A percentile compares a stretch with the other conserved stretches of the same genome.
Evolutionary conservation across 1,284 basidiomycete species (phyloP).

Genomic region (Pholiota adiposa): DNA sequence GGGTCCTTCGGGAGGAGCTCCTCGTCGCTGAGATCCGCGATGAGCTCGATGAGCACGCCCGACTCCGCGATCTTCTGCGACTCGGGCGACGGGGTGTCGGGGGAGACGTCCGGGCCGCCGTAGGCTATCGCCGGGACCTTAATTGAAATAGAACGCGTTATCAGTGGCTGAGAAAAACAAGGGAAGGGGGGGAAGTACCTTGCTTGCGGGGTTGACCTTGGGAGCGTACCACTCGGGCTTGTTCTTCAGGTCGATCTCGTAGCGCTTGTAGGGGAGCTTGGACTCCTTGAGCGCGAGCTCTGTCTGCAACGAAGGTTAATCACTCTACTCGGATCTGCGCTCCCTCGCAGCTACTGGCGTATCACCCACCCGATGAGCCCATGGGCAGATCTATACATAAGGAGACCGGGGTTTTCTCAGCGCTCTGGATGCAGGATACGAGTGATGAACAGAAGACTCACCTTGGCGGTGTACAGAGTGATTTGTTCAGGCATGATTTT

Average conservation of each 20-base stretch:
- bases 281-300: constrained; percentile 64
- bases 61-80: constrained; percentile 66
- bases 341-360: not conserved
- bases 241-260: constrained; percentile 59
- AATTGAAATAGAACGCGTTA: not conserved
- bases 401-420: not conserved
- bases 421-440: not conserved
- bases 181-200: constrained; percentile 41
- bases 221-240: constrained; percentile 70
- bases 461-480: constrained; percentile 29
- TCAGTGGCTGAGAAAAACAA: not conserved
- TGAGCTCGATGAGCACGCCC: constrained; percentile 63
- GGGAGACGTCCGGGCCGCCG: constrained; percentile 55
- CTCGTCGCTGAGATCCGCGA: constrained; percentile 56
- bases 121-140: constrained; percentile 62
- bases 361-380: constrained; percentile 47
- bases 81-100: constrained; percentile 58
- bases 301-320: constrained; percentile 35
- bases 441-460: not conserved
- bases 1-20: constrained; percentile 57
- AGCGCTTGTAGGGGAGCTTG: constrained; percentile 49
- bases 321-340: not conserved
- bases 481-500: constrained; percentile 27
- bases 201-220: constrained; percentile 64
- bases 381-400: constrained; percentile 47